phyloP scores from a whole-genome alignment of 352 stramenopile genomes.

The Pythium scleroteichum region DNA sequence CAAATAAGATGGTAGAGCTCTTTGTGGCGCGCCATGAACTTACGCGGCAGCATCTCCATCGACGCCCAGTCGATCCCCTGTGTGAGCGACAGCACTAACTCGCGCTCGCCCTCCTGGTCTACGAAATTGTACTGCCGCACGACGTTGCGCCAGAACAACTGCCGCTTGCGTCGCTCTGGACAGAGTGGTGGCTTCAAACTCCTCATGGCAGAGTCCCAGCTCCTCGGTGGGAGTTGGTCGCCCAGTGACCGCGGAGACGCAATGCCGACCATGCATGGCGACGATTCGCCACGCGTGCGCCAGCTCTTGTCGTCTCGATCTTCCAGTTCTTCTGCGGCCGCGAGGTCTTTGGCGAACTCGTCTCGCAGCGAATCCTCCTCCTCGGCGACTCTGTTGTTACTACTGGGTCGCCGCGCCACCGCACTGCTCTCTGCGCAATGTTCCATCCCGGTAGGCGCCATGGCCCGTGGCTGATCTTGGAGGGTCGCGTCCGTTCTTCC shows the following conservation, averaged over 20 bases:
- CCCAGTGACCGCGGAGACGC: constrained; percentile 4
- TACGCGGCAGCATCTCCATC: constrained; percentile 42
- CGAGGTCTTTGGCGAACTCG: neutral
- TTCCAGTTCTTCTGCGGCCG: constrained; percentile 12
- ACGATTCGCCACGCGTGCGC: constrained; percentile 14
- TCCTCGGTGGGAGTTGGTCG: neutral
- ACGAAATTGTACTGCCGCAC: constrained; percentile 83
- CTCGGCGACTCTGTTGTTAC: neutral
- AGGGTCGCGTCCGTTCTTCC: too few relatives aligned
- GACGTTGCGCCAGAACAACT: constrained; percentile 77
- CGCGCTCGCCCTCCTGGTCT: constrained; percentile 54
- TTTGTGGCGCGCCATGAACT: constrained; percentile 69
- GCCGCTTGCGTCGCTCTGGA: constrained; percentile 33
- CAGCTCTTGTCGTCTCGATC: constrained; percentile 31
- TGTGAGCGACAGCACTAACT: constrained; percentile 64
- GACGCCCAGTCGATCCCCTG: constrained; percentile 66
- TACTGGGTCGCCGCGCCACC: neutral
- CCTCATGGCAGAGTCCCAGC: neutral
- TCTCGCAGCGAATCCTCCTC: neutral
- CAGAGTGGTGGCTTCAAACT: neutral
- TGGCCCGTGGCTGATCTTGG: too few relatives aligned
- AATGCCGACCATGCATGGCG: constrained; percentile 10
- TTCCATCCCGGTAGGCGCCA: too few relatives aligned
- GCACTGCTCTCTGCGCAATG: too few relatives aligned
- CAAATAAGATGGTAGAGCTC: constrained; percentile 77